Base-by-base conservation (phyloP, 2,329 filamentous ascomycete genomes). In the Botryotinia globosa region DNA sequence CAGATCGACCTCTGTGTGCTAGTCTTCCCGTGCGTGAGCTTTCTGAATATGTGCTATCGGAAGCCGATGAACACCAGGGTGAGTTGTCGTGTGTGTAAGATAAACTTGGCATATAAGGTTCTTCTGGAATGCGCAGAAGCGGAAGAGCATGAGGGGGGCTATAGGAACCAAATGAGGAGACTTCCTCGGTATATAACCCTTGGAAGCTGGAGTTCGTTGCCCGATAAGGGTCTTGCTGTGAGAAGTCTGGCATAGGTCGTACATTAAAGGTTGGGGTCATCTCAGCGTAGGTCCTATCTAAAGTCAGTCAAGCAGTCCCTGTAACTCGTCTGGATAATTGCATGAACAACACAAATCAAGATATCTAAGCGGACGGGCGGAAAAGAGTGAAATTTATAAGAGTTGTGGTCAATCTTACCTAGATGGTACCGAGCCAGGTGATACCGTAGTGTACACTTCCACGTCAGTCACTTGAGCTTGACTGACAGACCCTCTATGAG, bases 61-160 rank as follows among this genome's bases (percentile, higher is more conserved):
- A 80, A 62, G 78, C 78, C 7, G 79, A 80, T 34, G 79, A 80
- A 71, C 78, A 79, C 77, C 76, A 80, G 25, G 78, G 78, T 14
- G 79, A 80, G 61, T 76, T 78, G 34, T 78, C 77, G 34, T 78
- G 75, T 8, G 74, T 77, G 61, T 79, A 78, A 22, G 77, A 76
- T 12, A 79, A 68, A 22, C 75, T 73, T n/a, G 79, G 75, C n/a
- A 76, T 75, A 69, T 73, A 78, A 54, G 73, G 69, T 37, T 80
- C 78, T 65, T 79, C 78, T 5, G 79, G 78, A 34, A 80, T 80
- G 25, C 74, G 75, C 29, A 80, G 62, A 58, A 78, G 74, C 59
- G 78, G 78, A 18, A 79, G 74, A 29, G 51, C 39, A 18, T 72
- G 75, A 22, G 76, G 67, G 44, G 75, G 63, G 16, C 74, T 75